Evolutionary conservation across 2,329 filamentous ascomycete genomes (phyloP).

Genomic region (Fusarium subglutinans): DNA sequence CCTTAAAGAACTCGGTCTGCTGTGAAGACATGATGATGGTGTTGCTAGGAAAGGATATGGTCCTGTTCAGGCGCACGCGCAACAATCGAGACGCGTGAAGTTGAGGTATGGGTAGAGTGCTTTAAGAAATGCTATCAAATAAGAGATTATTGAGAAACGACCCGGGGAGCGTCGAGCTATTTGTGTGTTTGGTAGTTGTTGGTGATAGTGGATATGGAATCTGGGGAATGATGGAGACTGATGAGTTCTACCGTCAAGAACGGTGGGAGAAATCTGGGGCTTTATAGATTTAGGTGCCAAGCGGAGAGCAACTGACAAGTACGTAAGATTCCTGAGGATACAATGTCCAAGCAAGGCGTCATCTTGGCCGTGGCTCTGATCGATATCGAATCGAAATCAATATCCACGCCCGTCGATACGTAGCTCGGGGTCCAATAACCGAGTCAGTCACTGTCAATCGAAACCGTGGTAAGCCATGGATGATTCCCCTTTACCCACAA

Average conservation of each 20-base stretch:
- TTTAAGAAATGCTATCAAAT: not conserved
- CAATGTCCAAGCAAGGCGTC: slow-evolving; percentile 16
- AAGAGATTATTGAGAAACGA: not conserved
- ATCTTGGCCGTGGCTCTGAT: slow-evolving; percentile 27
- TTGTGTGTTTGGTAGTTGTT: slow-evolving; percentile 15
- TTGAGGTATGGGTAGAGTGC: not conserved
- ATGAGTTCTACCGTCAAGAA: slow-evolving; percentile 51
- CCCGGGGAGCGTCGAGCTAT: slow-evolving; percentile 11
- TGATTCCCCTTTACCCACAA: slow-evolving; percentile 37
- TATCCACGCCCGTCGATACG: slow-evolving; percentile 31
- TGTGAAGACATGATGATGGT: slow-evolving; percentile 28
- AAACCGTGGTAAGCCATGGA: slow-evolving; percentile 37
- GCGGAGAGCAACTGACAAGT: slow-evolving; percentile 11
- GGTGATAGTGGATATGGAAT: slow-evolving; percentile 26
- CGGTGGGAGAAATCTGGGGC: slow-evolving; percentile 47
- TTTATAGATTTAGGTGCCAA: slow-evolving; percentile 46
- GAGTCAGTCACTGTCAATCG: slow-evolving; percentile 31
- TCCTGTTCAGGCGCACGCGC: slow-evolving; percentile 38
- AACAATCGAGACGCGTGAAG: not conserved
- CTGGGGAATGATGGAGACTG: slow-evolving; percentile 33
- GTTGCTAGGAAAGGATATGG: slow-evolving; percentile 12
- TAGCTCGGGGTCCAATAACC: slow-evolving; percentile 33
- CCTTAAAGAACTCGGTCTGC: slow-evolving; percentile 33
- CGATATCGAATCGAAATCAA: slow-evolving; percentile 31
- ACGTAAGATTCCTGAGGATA: slow-evolving; percentile 29